phyloP scores from a whole-genome alignment of 2,329 filamentous ascomycete genomes.

The Ilyonectria mors-panacis region DNA sequence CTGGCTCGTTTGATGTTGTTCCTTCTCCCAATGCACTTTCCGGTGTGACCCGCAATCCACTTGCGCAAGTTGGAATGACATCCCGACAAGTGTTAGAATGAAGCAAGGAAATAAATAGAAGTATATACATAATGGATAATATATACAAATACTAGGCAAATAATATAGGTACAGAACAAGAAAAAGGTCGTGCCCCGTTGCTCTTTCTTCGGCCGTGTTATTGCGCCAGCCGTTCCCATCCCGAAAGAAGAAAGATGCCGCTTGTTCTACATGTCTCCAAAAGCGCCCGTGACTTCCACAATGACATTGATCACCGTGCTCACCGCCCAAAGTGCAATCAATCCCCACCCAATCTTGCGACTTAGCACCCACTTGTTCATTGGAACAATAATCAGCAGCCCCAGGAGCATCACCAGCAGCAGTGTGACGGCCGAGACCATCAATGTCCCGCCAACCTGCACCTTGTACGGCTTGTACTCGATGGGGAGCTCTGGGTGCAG shows the following conservation, averaged over 20 bases:
- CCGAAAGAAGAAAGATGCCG: not conserved
- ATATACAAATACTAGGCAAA: not conserved
- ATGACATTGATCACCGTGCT: constrained; percentile 87
- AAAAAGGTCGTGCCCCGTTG: not conserved
- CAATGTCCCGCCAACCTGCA: constrained; percentile 87
- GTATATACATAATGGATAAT: not conserved
- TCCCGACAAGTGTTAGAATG: not conserved
- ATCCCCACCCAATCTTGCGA: constrained; percentile 82
- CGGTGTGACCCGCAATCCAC: too few relatives aligned
- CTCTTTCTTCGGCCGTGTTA: constrained; percentile 7
- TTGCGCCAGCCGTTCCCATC: not conserved
- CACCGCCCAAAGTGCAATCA: constrained; percentile 85
- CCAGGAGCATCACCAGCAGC: constrained; percentile 83
- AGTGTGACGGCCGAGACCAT: constrained; percentile 89
- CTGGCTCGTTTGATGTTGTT: too few relatives aligned
- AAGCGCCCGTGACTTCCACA: constrained; percentile 78
- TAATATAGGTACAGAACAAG: constrained; percentile 1
- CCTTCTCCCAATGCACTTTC: too few relatives aligned
- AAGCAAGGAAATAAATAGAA: not conserved
- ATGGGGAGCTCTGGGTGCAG: constrained; percentile 77
- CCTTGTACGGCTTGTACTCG: constrained; percentile 82
- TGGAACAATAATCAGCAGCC: constrained; percentile 85
- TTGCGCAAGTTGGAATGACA: too few relatives aligned
- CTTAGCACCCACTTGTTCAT: constrained; percentile 90
- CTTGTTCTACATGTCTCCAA: constrained; percentile 49